phyloP scores from a whole-genome alignment of 1,139 yeast genomes.

The Debaryomyces subglobosus region DNA sequence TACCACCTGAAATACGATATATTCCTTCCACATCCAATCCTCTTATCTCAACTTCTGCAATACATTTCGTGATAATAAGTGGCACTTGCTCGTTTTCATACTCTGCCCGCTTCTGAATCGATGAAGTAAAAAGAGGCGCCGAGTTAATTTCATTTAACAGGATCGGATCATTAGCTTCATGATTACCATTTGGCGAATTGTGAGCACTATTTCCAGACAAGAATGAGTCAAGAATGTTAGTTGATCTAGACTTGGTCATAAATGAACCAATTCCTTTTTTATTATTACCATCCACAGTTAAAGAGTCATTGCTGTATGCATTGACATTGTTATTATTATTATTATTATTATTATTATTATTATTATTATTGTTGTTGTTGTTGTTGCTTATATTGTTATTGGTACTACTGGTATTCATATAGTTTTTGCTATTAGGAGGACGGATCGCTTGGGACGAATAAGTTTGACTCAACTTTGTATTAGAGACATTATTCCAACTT shows the following conservation, averaged over 20 bases:
- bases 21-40: constrained; percentile 83
- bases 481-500: constrained; percentile 8
- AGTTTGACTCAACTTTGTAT: constrained; percentile 14
- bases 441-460: constrained; percentile 10
- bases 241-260: constrained; percentile 47
- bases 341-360: constrained; percentile 10
- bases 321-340: constrained; percentile 7
- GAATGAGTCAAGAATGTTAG: constrained; percentile 49
- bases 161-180: constrained; percentile 11
- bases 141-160: constrained; percentile 15
- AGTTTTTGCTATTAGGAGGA: constrained; percentile 11
- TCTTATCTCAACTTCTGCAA: constrained; percentile 75
- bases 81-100: constrained; percentile 71
- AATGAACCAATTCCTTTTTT: constrained; percentile 17
- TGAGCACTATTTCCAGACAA: constrained; percentile 23
- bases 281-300: constrained; percentile 2
- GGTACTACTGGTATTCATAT: constrained; percentile 7
- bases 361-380: constrained; percentile 10
- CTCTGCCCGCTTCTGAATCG: constrained; percentile 60
- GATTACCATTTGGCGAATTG: constrained; percentile 13
- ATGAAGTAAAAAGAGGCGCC: constrained; percentile 44
- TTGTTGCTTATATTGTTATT: constrained; percentile 7
- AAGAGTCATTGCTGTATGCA: constrained; percentile 10
- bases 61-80: constrained; percentile 67
- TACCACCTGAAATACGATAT: constrained; percentile 89